Base-by-base conservation (phyloP, 139 green algal genomes). In the Closterium sp. region DNA sequence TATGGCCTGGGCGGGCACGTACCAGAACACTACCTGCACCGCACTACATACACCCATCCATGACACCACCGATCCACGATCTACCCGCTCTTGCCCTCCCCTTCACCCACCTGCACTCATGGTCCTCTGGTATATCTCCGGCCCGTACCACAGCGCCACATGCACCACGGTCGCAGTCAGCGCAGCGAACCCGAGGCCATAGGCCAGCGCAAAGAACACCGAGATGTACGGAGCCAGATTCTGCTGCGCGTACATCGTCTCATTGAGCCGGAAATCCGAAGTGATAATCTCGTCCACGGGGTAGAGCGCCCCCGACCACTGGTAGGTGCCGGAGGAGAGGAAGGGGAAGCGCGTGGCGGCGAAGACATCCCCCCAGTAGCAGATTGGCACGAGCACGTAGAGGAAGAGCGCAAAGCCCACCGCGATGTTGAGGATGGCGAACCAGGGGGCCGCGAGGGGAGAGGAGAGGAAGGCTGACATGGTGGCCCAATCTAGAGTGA, bases 401-500 rank as follows among this genome's bases (percentile, higher is more conserved):
- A 33, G 38, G 87, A 90, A 89, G 3, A 55, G 4, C 4, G 36
- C 21, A 31, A 90, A 90, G 30, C 87, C 87, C 3, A 90, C 5
- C 4, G 16, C 38, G 3, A 90, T 31, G 87, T 90, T 90, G n/a
- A 83, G 34, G 87, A 55, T 55, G 25, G 87, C 87, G 32, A 90
- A 90, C 43, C 66, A 90, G 34, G 87, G 87, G 2, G 87, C 55
- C 9, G 87, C 87, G 21, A 90, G 87, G 21, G 87, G 87, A 2
- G 87, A 90, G 87, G 21, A 25, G 34, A 90, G 87, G 32, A 86
- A 90, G 25, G 87, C 87, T 6, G 87, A 90, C 34, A 55, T 83
- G 33, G 87, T 90, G 6, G 87, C 87, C 87, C 87, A 90, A 5
- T 90, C 87, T 3, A 90, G 19, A 90, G 87, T 34, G 5, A 90